A percentile compares a stretch with the other conserved stretches of the same genome.
phyloP scores from a whole-genome alignment of 176 grass and related monocot genomes.

The Rhynchospora breviuscula region DNA sequence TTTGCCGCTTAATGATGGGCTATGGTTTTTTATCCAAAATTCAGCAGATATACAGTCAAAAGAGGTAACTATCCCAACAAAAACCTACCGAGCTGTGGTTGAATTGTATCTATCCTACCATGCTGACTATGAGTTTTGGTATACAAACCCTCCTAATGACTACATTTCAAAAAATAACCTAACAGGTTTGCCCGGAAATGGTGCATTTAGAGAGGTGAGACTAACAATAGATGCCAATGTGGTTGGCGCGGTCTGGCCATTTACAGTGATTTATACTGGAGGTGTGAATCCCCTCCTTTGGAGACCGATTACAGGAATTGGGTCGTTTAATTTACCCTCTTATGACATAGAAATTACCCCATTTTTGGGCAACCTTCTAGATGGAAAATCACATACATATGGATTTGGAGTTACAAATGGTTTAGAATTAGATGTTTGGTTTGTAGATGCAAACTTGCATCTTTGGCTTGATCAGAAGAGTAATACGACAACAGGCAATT shows the following conservation, averaged over 20 bases:
- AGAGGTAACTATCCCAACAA: slow-evolving; percentile 38
- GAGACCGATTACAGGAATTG: slow-evolving; percentile 69
- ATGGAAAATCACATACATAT: slow-evolving; percentile 47
- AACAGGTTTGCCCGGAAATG: slow-evolving; percentile 8
- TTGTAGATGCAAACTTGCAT: slow-evolving; percentile 77
- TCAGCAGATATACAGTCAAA: slow-evolving; percentile 32
- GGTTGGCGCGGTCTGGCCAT: slow-evolving; percentile 77
- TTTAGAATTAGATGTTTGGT: slow-evolving; percentile 45
- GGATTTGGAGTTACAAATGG: slow-evolving; percentile 52
- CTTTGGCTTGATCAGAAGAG: slow-evolving; percentile 66
- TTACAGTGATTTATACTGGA: slow-evolving; percentile 75
- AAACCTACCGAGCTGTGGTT: slow-evolving; percentile 59
- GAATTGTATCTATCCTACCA: slow-evolving; percentile 79
- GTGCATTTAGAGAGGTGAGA: slow-evolving; percentile 76
- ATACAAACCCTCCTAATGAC: slow-evolving; percentile 27
- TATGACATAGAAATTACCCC: slow-evolving; percentile 80
- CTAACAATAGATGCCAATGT: slow-evolving; percentile 46
- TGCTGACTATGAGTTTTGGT: slow-evolving; percentile 69
- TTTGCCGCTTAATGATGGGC: slow-evolving; percentile 48
- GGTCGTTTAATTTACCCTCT: slow-evolving; percentile 71
- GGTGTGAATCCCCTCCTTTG: slow-evolving; percentile 60
- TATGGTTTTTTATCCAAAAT: slow-evolving; percentile 64
- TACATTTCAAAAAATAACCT: slow-evolving; percentile 39
- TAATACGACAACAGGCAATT: slow-evolving; percentile 22
- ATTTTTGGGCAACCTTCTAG: slow-evolving; percentile 50